A percentile compares a stretch with the other conserved stretches of the same genome.
phyloP scores from a whole-genome alignment of 2,329 filamentous ascomycete genomes.

The Rhexocercosporidium sp. region DNA sequence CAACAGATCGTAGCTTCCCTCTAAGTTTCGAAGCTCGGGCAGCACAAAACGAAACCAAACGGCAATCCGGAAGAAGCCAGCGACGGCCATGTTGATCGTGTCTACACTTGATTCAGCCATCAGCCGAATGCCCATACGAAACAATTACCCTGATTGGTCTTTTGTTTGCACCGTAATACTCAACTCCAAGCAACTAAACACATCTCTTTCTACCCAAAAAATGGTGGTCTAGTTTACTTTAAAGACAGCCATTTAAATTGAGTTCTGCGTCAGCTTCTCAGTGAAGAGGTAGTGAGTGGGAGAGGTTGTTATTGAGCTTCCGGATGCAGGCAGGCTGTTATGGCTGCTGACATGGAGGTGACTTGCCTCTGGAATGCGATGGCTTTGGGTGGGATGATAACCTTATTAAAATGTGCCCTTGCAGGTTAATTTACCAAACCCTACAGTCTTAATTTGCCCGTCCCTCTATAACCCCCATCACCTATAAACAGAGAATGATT shows the following conservation, averaged over 20 bases:
- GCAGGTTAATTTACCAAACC: neutral
- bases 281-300: too few relatives aligned
- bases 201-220: neutral
- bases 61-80: neutral
- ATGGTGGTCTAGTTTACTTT: neutral
- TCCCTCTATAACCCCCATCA: neutral
- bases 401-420: neutral
- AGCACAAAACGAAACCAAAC: neutral
- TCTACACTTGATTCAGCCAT: neutral
- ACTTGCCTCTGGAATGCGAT: constrained; percentile 7
- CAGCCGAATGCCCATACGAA: neutral
- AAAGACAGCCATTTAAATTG: neutral
- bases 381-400: neutral
- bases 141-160: neutral
- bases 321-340: neutral
- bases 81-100: neutral
- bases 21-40: neutral
- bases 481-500: too few relatives aligned
- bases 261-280: neutral
- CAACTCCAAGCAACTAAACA: neutral
- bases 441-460: neutral
- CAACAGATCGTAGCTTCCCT: neutral
- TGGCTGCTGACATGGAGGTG: neutral
- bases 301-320: too few relatives aligned
- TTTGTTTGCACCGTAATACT: neutral